Base-by-base conservation (phyloP, 2,329 filamentous ascomycete species). In the Nemania sp. region DNA sequence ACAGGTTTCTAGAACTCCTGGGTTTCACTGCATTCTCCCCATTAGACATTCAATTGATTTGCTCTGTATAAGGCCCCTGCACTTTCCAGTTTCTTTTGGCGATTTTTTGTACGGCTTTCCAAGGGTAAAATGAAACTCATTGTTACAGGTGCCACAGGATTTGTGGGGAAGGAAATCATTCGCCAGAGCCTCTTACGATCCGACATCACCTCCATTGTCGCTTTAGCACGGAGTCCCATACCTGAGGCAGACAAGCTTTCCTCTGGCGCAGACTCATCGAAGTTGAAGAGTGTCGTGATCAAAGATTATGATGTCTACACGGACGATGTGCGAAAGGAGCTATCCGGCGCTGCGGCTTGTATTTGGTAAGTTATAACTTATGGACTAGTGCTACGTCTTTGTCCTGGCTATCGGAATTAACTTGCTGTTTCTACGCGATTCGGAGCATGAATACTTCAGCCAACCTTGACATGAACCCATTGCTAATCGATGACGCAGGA, bases 131-230 rank as follows among this genome's bases (percentile, higher is more conserved):
- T 59, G 55, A 61, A 61, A 43, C 46, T 56, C 20, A 59, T 61
- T 31, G 70, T 86, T 30, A 76, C 79, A 6, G 83, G 83, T 42
- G 73, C 73, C 19, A 86, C 81, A n/a, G 83, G 83, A 58, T 74
- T 71, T 33, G 66, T 78, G 2, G 77, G 66, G 30, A 68, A 61
- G 28, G 76, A 78, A 48, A 54, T 80, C 22, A 59, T 79, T 40
- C 74, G 74, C 12, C 75, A 78, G 46, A 72, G 72, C 20, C 63
- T 78, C 6, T 61, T 56, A 3, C 63, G 64, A 24, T 67, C 69
- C 0, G 56, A 65, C 5, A 66, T 79, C 48, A 73, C 71, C 0
- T 70, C 72, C 7, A 60, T 80, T 17, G 60, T 79, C 9, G 75
- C 72, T 2, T 60, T 79, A 8, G 70, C 69, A 3, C 75, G 77